Evolutionary conservation across 768 basidiomycete genomes (phyloP).

Genomic region (Megacollybia marginata): DNA sequence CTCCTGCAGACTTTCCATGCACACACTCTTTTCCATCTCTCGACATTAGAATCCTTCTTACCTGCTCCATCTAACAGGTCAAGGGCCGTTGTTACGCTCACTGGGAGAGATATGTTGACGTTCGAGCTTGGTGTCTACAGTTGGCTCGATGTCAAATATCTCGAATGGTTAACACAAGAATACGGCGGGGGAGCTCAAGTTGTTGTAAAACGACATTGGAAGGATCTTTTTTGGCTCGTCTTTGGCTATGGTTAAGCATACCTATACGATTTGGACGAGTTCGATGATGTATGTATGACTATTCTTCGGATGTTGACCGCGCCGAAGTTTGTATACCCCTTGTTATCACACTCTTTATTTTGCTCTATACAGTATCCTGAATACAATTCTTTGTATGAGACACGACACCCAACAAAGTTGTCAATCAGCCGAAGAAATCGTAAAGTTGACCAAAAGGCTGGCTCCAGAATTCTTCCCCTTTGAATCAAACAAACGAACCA

Average conservation of each 20-base stretch:
- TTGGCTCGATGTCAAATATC: constrained; percentile 58
- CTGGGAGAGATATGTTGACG: constrained; percentile 54
- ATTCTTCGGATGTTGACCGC: no score
- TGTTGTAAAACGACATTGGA: constrained; percentile 42
- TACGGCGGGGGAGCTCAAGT: constrained; percentile 43
- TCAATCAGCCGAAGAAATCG: not conserved
- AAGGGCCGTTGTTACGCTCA: constrained; percentile 32
- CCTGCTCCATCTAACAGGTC: constrained; percentile 9
- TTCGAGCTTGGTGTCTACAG: constrained; percentile 76
- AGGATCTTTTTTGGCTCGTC: constrained; percentile 36
- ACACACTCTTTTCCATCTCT: constrained; percentile 51
- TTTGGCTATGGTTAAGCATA: constrained; percentile 29
- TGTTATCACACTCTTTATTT: no score
- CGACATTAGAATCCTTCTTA: constrained; percentile 32
- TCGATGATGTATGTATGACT: no score
- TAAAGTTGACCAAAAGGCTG: constrained; percentile 21
- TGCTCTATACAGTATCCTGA: no score
- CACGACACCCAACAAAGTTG: no score
- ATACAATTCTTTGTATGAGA: no score
- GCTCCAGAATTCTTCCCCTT: constrained; percentile 43
- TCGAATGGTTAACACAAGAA: constrained; percentile 71
- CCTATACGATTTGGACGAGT: no score
- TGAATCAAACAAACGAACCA: constrained; percentile 42
- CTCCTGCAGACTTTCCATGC: constrained; percentile 65
- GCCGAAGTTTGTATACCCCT: no score